Conservation (phyloP, 768 basidiomycete species). For the Asterophora parasitica region DNA sequence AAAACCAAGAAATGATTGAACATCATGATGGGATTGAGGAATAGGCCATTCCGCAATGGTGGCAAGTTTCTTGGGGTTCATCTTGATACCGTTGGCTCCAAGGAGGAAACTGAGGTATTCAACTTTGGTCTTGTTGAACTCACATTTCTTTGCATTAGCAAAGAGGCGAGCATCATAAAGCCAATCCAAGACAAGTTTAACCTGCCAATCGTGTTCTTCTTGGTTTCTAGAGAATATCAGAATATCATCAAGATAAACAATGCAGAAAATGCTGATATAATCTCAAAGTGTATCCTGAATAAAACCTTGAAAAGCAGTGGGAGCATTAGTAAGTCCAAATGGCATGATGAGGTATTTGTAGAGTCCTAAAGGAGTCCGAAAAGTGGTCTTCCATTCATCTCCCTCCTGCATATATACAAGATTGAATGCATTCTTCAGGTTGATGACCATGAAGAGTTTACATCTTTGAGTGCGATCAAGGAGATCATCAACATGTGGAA, state of each 20-base stretch:
- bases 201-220: constrained; percentile 30
- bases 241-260: constrained; percentile 43
- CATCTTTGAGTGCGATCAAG: constrained; percentile 23
- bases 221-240: constrained; percentile 34
- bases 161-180: constrained; percentile 25
- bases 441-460: constrained; percentile 26
- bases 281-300: constrained; percentile 36
- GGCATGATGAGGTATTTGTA: constrained; percentile 35
- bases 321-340: constrained; percentile 33
- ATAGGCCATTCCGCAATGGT: constrained; percentile 32
- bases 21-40: constrained; percentile 20
- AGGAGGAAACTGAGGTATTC: constrained; percentile 41
- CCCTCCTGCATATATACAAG: constrained; percentile 32
- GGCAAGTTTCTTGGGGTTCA: constrained; percentile 35
- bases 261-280: constrained; percentile 28
- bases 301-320: constrained; percentile 37
- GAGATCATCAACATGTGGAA: constrained; percentile 26
- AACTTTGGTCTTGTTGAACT: constrained; percentile 31
- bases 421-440: constrained; percentile 34
- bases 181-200: constrained; percentile 28
- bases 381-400: constrained; percentile 41
- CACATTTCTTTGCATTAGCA: constrained; percentile 35
- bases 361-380: constrained; percentile 31
- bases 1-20: constrained; percentile 35
- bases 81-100: constrained; percentile 22